A percentile compares a stretch with the other conserved stretches of the same genome.
phyloP scores from a whole-genome alignment of 345 rosid species.

The Eutrema heterophyllum region DNA sequence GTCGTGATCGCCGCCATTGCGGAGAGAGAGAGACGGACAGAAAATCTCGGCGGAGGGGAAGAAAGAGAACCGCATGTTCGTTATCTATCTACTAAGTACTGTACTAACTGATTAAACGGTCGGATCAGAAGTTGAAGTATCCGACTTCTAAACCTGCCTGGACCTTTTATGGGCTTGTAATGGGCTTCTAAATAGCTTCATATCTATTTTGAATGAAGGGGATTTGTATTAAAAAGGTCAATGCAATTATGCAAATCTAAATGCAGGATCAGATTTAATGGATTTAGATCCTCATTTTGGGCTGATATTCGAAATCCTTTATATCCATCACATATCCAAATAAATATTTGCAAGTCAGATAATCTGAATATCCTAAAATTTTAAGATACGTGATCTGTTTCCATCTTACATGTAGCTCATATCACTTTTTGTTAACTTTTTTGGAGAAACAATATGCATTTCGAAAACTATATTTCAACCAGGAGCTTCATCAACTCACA shows the following conservation, averaged over 20 bases:
- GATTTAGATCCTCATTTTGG: too few species aligned
- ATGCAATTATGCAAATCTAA: too few species aligned
- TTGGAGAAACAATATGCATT: too few species aligned
- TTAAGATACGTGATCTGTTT: too few species aligned
- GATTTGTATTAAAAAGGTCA: too few species aligned
- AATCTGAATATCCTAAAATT: background rate
- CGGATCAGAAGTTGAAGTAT: background rate
- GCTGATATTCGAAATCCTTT: too few species aligned
- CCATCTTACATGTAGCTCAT: background rate
- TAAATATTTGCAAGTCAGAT: background rate
- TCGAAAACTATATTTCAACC: background rate
- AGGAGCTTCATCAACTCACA: background rate
- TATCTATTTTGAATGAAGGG: background rate
- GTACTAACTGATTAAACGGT: constrained; percentile 30
- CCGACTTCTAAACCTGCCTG: background rate
- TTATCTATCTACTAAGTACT: constrained; percentile 11
- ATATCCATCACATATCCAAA: too few species aligned
- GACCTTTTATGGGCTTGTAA: background rate
- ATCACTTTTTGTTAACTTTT: background rate
- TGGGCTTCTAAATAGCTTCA: background rate
- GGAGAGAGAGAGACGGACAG: constrained; percentile 9
- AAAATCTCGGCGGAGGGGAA: constrained; percentile 16
- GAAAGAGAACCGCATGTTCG: constrained; percentile 26
- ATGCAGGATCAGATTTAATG: too few species aligned
- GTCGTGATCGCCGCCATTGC: constrained; percentile 38